Percentiles rank a stretch among this genome's conserved stretches.
These are phyloP conservation scores for Microstegium vimineum DNA, from an alignment of 176 grass and related monocot species.

Conservation along the genomic window DNA sequence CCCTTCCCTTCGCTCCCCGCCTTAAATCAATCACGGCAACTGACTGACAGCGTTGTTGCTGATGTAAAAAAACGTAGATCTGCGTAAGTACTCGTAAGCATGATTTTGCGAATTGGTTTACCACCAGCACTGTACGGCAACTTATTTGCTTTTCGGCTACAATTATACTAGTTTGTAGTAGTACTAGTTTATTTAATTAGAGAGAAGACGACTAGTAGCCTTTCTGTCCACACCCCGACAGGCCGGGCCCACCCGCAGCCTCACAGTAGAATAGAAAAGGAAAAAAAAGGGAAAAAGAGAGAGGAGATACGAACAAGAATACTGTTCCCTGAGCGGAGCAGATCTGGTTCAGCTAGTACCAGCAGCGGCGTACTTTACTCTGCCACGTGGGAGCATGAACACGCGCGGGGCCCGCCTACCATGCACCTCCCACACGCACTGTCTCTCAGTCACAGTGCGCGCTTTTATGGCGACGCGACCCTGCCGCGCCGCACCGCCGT, in stretches of 20 bases:
- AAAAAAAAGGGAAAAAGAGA: neutral
- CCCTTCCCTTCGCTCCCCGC: neutral
- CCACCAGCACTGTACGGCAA: neutral
- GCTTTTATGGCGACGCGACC: constrained; percentile 21
- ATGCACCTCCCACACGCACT: neutral
- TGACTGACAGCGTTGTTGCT: no score
- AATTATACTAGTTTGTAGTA: no score
- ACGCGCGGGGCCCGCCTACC: neutral
- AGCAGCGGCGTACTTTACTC: no score
- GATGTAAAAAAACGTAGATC: neutral
- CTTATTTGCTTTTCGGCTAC: neutral
- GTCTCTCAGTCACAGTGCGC: neutral
- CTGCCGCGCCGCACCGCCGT: neutral
- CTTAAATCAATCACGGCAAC: neutral
- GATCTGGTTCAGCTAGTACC: no score
- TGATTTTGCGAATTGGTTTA: neutral
- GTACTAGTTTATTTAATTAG: no score
- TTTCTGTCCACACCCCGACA: constrained; percentile 11
- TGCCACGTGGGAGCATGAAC: constrained; percentile 1
- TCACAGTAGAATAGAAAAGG: neutral
- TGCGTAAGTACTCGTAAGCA: no score
- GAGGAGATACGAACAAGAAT: neutral
- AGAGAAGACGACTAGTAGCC: no score
- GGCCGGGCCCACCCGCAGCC: neutral
- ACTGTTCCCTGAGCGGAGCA: neutral